These are phyloP conservation scores for Aspergillus sp. DNA, from an alignment of 2,329 filamentous ascomycete species.

Conservation along the genomic window DNA sequence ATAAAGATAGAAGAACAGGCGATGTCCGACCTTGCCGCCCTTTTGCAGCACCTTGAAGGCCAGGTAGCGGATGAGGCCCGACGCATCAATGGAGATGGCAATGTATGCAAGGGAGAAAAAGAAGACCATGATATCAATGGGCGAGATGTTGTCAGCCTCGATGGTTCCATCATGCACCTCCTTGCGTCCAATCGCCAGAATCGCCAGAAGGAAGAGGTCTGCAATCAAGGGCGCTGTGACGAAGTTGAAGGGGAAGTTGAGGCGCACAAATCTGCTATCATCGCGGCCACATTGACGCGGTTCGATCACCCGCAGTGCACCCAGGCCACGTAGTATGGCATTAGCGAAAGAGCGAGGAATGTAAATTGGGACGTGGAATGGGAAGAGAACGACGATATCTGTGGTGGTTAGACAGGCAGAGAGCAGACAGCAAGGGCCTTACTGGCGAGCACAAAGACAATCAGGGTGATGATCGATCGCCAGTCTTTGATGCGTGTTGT, in stretches of 20 bases:
- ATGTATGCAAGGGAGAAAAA: conserved; percentile 75
- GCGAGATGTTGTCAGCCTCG: conserved; percentile 64
- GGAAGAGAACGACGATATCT: conserved; percentile 70
- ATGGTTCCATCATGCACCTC: conserved; percentile 70
- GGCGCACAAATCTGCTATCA: conserved; percentile 46
- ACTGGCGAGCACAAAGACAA: conserved; percentile 71
- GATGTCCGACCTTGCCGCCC: conserved; percentile 66
- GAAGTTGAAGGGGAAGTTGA: conserved; percentile 67
- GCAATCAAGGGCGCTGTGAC: conserved; percentile 70
- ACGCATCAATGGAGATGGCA: conserved; percentile 74
- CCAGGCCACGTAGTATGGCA: conserved; percentile 46
- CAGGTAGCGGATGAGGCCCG: conserved; percentile 68
- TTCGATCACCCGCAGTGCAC: conserved; percentile 54
- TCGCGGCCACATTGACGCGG: conserved; percentile 26
- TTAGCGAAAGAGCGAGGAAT: conserved; percentile 55
- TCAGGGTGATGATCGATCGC: conserved; percentile 68
- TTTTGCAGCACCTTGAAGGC: conserved; percentile 70
- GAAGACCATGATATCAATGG: conserved; percentile 72
- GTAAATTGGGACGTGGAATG: conserved; percentile 64
- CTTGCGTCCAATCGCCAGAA: conserved; percentile 63
- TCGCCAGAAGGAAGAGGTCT: conserved; percentile 70
- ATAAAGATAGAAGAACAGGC: conserved; percentile 72
- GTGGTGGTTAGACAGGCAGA: not conserved
- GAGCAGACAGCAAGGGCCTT: conserved; percentile 39
- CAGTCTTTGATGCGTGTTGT: conserved; percentile 61